These are phyloP conservation scores for Cordyceps cicadae DNA, from an alignment of 2,329 filamentous ascomycete genomes.

Conservation along the genomic window DNA sequence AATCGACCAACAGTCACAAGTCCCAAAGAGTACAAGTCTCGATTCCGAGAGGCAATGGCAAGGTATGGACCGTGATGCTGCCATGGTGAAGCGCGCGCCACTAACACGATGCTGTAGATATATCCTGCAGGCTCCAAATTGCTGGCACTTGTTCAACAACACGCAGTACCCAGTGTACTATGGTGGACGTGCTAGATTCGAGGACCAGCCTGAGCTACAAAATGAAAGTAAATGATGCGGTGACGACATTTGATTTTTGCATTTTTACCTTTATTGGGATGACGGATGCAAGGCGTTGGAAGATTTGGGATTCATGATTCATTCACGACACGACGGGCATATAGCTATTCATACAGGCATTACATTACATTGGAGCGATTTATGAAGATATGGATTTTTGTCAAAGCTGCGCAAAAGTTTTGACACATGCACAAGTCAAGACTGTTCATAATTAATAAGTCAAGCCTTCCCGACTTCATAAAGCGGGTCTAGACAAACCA, in stretches of 20 bases:
- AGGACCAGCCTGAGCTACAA: slow-evolving; percentile 25
- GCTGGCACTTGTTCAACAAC: slow-evolving; percentile 61
- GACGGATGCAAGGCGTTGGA: slow-evolving; percentile 2
- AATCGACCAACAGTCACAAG: slow-evolving; percentile 92
- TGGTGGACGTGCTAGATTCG: slow-evolving; percentile 29
- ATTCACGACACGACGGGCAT: background rate
- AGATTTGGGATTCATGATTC: background rate
- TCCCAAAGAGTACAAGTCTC: slow-evolving; percentile 93
- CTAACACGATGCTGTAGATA: slow-evolving; percentile 37
- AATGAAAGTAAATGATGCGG: background rate
- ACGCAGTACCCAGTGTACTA: slow-evolving; percentile 30
- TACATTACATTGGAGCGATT: background rate
- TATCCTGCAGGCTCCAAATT: slow-evolving; percentile 66
- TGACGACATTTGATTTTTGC: background rate
- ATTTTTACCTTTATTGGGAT: background rate
- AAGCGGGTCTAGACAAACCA: slow-evolving; percentile 1
- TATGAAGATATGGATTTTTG: background rate
- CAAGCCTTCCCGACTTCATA: background rate
- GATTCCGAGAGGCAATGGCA: slow-evolving; percentile 94
- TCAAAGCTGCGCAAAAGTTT: background rate
- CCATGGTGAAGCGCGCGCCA: background rate
- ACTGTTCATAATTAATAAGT: too few species aligned
- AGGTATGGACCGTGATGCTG: slow-evolving; percentile 49
- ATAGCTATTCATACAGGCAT: background rate
- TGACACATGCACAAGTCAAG: too few species aligned